phyloP scores from a whole-genome alignment of 371 early-diverging fungal genomes.

The Chytridium lagenaria region DNA sequence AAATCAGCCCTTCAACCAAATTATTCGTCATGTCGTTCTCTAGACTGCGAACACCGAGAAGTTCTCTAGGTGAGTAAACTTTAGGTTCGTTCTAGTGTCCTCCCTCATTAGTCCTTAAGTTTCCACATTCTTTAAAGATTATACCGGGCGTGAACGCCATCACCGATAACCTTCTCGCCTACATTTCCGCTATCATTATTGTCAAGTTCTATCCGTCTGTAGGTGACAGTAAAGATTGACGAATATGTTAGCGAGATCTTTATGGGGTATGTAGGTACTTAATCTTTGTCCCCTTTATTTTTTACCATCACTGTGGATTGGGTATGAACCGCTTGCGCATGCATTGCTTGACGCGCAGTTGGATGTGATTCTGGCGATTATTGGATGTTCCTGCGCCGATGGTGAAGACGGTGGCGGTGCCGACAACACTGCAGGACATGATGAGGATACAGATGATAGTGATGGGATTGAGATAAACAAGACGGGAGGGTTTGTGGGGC shows the following conservation, averaged over 20 bases:
- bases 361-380: conserved; percentile 44
- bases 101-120: not conserved
- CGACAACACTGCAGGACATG: not conserved
- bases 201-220: conserved; percentile 98
- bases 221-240: conserved; percentile 97
- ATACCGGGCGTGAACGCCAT: conserved; percentile 93
- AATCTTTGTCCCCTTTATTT: not conserved
- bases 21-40: conserved; percentile 93
- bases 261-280: conserved; percentile 72
- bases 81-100: not conserved
- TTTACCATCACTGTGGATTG: conserved; percentile 46
- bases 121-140: conserved; percentile 55
- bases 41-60: conserved; percentile 99
- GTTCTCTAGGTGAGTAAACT: conserved; percentile 50
- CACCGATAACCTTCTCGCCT: conserved; percentile 84
- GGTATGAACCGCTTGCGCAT: conserved; percentile 40
- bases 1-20: conserved; percentile 81
- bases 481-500: too few relatives aligned
- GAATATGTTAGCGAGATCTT: conserved; percentile 97
- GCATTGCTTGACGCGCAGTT: conserved; percentile 57
- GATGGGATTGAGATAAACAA: conserved; percentile 20
- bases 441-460: conserved; percentile 12
- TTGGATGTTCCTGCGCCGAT: conserved; percentile 23
- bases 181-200: conserved; percentile 84
- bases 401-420: not conserved